Evolutionary conservation across 371 early-diverging fungal genomes (phyloP), one percentile per base, ranked within the genome.

Genomic region (Mortierella sp.): DNA sequence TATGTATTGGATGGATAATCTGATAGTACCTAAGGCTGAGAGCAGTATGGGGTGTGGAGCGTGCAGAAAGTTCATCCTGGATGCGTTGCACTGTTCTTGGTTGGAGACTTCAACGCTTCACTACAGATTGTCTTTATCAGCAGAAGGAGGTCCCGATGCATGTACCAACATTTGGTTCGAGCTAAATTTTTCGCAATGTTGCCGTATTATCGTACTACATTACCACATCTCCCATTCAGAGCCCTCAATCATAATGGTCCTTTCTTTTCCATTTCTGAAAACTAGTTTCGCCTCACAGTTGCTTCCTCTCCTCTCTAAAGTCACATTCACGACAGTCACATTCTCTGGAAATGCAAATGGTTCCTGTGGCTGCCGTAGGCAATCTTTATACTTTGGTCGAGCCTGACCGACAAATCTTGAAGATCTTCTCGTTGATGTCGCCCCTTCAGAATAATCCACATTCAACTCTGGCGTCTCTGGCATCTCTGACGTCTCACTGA

Each of bases 101-200:
- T 90, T 0, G 90, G 90, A 65, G 90, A 89, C 19, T 89, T 90
- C 63, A 89, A 89, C 21, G 87, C 71, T 90, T 41, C 86, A 86
- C 58, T 80, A 88, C 57, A 85, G 85, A 43, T 83, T 90, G 43
- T 47, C 65, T 22, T 15, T 55, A 16, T 63, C 19, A 4, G 28
- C 33, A 53, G 60, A 53, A 32, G 40, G 21, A 32, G 33, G n/a
- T 8, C 0, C n/a, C 16, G 38, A 38, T 10, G 32, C 38, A 32
- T 41, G 40, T 45, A n/a, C n/a, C n/a, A n/a, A n/a, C n/a, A n/a
- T n/a, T n/a, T n/a, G n/a, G n/a, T n/a, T n/a, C n/a, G n/a, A n/a
- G n/a, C n/a, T n/a, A n/a, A n/a, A n/a, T n/a, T n/a, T n/a, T n/a
- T n/a, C n/a, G n/a, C n/a, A n/a, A n/a, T n/a, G n/a, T n/a, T n/a